Evolutionary conservation across 768 basidiomycete species (phyloP), one percentile per base, ranked within the genome.

Genomic region (Mycena vitilis): DNA sequence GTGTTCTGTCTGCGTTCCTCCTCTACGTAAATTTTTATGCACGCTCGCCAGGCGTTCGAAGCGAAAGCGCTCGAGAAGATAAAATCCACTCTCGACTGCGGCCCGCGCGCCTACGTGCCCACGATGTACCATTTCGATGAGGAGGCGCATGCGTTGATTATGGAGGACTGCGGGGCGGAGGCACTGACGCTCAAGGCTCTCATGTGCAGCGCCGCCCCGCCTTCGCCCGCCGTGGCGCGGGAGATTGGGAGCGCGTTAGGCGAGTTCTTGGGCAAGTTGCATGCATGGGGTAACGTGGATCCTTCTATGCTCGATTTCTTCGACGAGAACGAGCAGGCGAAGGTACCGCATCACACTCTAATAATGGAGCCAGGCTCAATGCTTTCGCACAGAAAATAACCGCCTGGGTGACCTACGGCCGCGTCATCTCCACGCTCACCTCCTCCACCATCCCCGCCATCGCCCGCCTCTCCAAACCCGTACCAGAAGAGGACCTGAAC

Each of bases 231-330:
- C 12, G 55, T 81, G 37, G 83, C 82, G 2, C 71, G 76, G 44
- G 75, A 83, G 34, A 87, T 91, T 44, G 91, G 90, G 7, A 56
- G 72, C 8, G 84, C 80, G 2, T 76, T 91, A 0, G 90, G 91
- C 2, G 72, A 74, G 52, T 92, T 91, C 77, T 78, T 91, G 18
- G 81, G 80, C 5, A 67, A 69, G 16, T 54, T 92, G 62, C 91
- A 92, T 72, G 68, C 69, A 9, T 85, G 85, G 84, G 81, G 85
- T 47, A 73, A 75, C 25, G 71, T 74, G 25, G 63, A 76, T 9
- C 71, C 67, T 15, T 61, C 63, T 1, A 74, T 82, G 51, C 62
- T 83, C 47, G 73, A 76, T 13, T 57, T 77, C 60, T 86, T 87
- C 65, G 77, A 78, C n/a, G 62, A 71, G 45, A 81, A 84, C 64